Evolutionary conservation across 2,329 filamentous ascomycete genomes (phyloP), one percentile per base, ranked within the genome.

Genomic region (Leptographium lundbergii): DNA sequence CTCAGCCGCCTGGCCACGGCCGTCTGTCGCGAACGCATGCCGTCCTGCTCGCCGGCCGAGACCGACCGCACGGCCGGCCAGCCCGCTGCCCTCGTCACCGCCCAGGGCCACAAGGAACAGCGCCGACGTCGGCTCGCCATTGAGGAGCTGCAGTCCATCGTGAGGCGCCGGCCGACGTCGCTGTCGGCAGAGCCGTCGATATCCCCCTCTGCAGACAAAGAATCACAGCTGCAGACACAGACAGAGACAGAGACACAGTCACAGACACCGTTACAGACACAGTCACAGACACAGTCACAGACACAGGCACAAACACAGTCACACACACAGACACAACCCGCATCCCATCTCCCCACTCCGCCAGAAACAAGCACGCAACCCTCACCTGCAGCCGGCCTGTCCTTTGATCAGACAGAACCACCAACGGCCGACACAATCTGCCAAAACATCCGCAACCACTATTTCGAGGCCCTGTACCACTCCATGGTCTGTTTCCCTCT

Each of bases 381-480:
- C 9, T 54, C 52, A 13, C 52, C 52, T 19, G 50, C 50, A 32
- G 3, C 13, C 24, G 27, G 27, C 4, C 13, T 22, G n/a, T 10
- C 4, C n/a, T 9, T 27, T 3, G 34, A 56, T 6, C 54, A 27
- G 24, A 2, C n/a, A 29, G 53, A 55, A 2, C 42, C 73, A 29
- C 74, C 75, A 36, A 78, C 74, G 9, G 73, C 80, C 2, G 72
- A 77, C 25, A 73, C 71, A 11, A 81, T 86, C 24, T 80, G 85
- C 63, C 77, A 82, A 7, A 81, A 76, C 61, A 76, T 86, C 59
- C 75, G 81, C 58, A 73, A 71, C 29, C 78, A 84, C 56, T 82
- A 87, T 70, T 75, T 80, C 59, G 79, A 84, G 60, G 76, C 78
- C 6, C 70, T 87, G 1, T 85, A 84, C 74, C 76, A 82, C 72